These are phyloP conservation scores for Salvia miltiorrhiza DNA, from an alignment of 257 asterid species.

Conservation along the genomic window DNA sequence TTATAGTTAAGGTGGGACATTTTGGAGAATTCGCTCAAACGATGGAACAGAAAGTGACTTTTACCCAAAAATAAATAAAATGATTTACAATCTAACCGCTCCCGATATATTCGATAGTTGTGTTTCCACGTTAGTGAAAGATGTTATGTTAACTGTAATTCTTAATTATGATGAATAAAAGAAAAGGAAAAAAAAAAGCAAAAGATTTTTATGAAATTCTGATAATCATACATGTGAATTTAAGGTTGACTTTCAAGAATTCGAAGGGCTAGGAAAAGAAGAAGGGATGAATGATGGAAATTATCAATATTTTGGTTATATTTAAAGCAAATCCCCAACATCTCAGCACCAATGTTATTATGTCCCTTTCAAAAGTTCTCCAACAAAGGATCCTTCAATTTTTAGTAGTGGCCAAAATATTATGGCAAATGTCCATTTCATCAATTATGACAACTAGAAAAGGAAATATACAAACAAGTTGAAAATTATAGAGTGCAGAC, in stretches of 20 bases:
- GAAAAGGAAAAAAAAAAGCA: neutral
- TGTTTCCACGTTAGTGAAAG: neutral
- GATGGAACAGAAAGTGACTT: too few species aligned
- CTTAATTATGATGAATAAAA: neutral
- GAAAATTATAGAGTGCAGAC: constrained; percentile 15
- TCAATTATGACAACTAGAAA: constrained; percentile 35
- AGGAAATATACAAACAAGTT: constrained; percentile 16
- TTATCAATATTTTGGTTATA: constrained; percentile 9
- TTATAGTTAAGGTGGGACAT: too few species aligned
- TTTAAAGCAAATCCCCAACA: constrained; percentile 25
- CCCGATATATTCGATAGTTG: too few species aligned
- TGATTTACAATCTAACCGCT: too few species aligned
- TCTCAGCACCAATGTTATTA: constrained; percentile 28
- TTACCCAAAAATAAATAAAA: too few species aligned
- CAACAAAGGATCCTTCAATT: constrained; percentile 25
- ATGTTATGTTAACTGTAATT: neutral
- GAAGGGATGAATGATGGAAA: constrained; percentile 12
- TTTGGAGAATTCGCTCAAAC: too few species aligned
- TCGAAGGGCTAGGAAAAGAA: neutral
- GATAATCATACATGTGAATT: constrained; percentile 9
- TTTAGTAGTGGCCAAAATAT: constrained; percentile 43
- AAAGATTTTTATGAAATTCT: neutral
- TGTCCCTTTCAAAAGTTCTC: constrained; percentile 34
- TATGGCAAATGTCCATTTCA: constrained; percentile 44
- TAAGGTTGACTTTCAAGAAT: constrained; percentile 23